These are phyloP conservation scores for Candida vaughaniae DNA, from an alignment of 805 yeast genomes.

Conservation along the genomic window DNA sequence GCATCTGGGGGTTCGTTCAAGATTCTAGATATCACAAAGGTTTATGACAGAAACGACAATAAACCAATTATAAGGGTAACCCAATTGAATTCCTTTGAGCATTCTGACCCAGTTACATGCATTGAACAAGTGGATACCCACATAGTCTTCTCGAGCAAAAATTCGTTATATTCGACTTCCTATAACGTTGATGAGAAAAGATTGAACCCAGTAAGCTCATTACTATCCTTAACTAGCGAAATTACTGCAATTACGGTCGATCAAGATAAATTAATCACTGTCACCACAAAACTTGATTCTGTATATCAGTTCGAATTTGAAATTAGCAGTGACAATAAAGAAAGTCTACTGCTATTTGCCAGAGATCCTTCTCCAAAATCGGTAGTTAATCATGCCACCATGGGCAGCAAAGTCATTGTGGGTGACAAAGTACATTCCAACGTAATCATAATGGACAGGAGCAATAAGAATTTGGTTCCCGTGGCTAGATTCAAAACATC, in stretches of 20 bases:
- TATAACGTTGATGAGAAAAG: conserved; percentile 32
- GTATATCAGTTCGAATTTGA: conserved; percentile 25
- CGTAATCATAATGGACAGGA: conserved; percentile 21
- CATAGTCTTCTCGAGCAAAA: conserved; percentile 34
- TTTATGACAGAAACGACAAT: conserved; percentile 14
- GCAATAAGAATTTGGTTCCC: conserved; percentile 7
- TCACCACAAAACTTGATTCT: conserved; percentile 36
- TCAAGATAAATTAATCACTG: conserved; percentile 19
- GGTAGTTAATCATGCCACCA: conserved; percentile 28
- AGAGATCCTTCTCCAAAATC: conserved; percentile 36
- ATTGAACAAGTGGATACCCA: conserved; percentile 32
- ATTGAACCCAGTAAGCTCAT: conserved; percentile 24
- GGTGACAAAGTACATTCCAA: conserved; percentile 38
- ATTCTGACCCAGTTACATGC: conserved; percentile 30
- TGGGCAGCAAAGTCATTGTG: conserved; percentile 23
- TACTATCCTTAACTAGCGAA: conserved; percentile 30
- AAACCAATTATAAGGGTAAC: conserved; percentile 19
- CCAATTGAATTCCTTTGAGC: conserved; percentile 33
- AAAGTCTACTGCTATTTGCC: conserved; percentile 13
- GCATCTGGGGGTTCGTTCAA: conserved; percentile 29
- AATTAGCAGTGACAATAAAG: conserved; percentile 7
- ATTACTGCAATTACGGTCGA: conserved; percentile 23
- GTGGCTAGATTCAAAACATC: conserved; percentile 17
- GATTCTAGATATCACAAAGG: conserved; percentile 31
- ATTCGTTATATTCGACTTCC: conserved; percentile 28